Percentiles rank a stretch among this genome's conserved stretches.
These are phyloP conservation scores for Mortierella alpina DNA, from an alignment of 192 early-diverging fungal species.

Conservation along the genomic window DNA sequence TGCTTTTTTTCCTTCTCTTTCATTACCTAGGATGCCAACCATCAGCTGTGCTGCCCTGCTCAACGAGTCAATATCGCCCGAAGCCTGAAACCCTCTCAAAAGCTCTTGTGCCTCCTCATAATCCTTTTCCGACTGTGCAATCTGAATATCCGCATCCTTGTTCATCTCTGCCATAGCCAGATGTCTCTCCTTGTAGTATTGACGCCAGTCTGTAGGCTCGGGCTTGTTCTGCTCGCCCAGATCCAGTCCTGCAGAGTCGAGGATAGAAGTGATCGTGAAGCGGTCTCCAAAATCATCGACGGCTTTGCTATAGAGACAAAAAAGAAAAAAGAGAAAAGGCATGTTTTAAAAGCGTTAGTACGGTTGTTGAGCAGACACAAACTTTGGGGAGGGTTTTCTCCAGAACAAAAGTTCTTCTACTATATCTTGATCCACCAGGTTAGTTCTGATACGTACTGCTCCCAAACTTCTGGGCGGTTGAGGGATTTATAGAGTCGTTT, in stretches of 20 bases:
- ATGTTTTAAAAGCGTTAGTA: neutral
- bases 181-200: slow-evolving; percentile 57
- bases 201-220: slow-evolving; percentile 61
- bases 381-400: too few species aligned
- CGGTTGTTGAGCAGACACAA: too few species aligned
- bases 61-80: slow-evolving; percentile 51
- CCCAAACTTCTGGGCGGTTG: slow-evolving; percentile 41
- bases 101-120: slow-evolving; percentile 56
- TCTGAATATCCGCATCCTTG: slow-evolving; percentile 40
- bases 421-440: too few species aligned
- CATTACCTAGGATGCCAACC: slow-evolving; percentile 60
- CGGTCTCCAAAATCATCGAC: slow-evolving; percentile 65
- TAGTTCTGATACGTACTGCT: slow-evolving; percentile 27
- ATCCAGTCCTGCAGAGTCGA: slow-evolving; percentile 60
- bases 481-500: slow-evolving; percentile 28
- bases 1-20: neutral
- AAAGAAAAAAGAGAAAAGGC: neutral
- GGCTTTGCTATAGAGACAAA: slow-evolving; percentile 51
- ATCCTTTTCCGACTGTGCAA: slow-evolving; percentile 58
- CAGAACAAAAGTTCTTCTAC: too few species aligned
- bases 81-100: slow-evolving; percentile 56
- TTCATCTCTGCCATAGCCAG: slow-evolving; percentile 36
- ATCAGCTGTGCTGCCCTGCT: slow-evolving; percentile 60
- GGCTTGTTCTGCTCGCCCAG: slow-evolving; percentile 51
- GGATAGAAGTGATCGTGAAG: slow-evolving; percentile 60